phyloP scores from a whole-genome alignment of 768 basidiomycete species.

The Hemileccinum impolitum region DNA sequence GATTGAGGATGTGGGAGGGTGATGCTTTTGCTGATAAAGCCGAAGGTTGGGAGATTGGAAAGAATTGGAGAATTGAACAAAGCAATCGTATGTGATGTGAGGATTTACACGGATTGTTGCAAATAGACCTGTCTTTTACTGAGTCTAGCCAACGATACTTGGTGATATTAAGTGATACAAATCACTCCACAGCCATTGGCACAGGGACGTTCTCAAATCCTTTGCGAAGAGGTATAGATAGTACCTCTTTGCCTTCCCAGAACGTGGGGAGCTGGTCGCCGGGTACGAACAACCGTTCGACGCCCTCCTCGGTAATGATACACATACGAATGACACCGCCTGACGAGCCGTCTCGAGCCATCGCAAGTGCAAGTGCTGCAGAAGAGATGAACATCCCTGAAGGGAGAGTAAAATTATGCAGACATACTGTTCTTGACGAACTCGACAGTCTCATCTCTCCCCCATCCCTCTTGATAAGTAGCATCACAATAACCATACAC shows the following conservation, averaged over 20 bases:
- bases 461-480: constrained; percentile 94
- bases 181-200: constrained; percentile 47
- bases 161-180: constrained; percentile 7
- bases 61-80: constrained; percentile 23
- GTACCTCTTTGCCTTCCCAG: constrained; percentile 82
- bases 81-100: constrained; percentile 5
- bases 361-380: constrained; percentile 87
- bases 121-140: too few species aligned
- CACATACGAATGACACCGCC: constrained; percentile 98
- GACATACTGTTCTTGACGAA: constrained; percentile 94
- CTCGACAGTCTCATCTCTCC: constrained; percentile 81
- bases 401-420: not conserved
- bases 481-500: constrained; percentile 99
- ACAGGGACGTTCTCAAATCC: constrained; percentile 23
- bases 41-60: constrained; percentile 38
- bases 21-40: constrained; percentile 19
- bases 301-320: constrained; percentile 89
- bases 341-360: constrained; percentile 97
- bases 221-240: constrained; percentile 36
- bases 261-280: constrained; percentile 86
- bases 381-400: constrained; percentile 4
- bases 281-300: constrained; percentile 90
- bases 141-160: not conserved
- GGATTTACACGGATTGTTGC: not conserved
- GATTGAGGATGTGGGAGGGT: constrained; percentile 74